Base-by-base conservation (phyloP, 352 stramenopile species). In the Phytophthora aleatoria region DNA sequence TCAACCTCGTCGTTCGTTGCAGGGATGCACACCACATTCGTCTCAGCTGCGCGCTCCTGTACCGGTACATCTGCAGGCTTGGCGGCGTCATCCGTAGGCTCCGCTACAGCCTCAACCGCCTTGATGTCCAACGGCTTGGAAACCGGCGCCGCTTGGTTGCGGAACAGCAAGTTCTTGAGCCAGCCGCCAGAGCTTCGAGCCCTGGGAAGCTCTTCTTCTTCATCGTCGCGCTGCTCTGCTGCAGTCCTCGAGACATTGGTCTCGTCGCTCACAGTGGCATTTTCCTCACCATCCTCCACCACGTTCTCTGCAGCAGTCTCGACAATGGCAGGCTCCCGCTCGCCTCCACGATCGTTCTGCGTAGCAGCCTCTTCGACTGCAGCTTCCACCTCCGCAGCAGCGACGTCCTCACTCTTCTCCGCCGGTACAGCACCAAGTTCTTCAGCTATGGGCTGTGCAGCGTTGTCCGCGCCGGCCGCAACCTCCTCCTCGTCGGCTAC, bases 81-180 rank as follows among this genome's bases (percentile, higher is more conserved):
- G 27, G 45, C 45, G 33, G 33, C 48, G 48, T 54, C 48, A 43
- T 33, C 30, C 10, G 16, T 5, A 10, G 27, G 13, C 16, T 53
- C 27, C 15, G 16, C 47, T 9, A 26, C 47, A 28, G n/a, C 12
- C 35, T 47, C 42, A 16, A 44, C 54, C 7, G 6, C 13, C 20
- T 12, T 1, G 35, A 38, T 38, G 48, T 43, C 16, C 20, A 20
- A 20, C 20, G 36, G 27, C 3, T 24, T 55, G 5, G 30, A 15
- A 13, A n/a, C 15, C 10, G 44, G 39, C 12, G 8, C 24, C 24
- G 20, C 45, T 50, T 63, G 3, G n/a, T 72, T 67, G 31, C 64
- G 45, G 38, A 51, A 63, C 39, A 70, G 33, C 55, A 70, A 48
- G 26, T 71, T 67, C 36, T 62, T 71, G 51, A 71, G 49, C 57